These are phyloP conservation scores for Scutellaria baicalensis DNA, from an alignment of 257 asterid species.

Conservation along the genomic window DNA sequence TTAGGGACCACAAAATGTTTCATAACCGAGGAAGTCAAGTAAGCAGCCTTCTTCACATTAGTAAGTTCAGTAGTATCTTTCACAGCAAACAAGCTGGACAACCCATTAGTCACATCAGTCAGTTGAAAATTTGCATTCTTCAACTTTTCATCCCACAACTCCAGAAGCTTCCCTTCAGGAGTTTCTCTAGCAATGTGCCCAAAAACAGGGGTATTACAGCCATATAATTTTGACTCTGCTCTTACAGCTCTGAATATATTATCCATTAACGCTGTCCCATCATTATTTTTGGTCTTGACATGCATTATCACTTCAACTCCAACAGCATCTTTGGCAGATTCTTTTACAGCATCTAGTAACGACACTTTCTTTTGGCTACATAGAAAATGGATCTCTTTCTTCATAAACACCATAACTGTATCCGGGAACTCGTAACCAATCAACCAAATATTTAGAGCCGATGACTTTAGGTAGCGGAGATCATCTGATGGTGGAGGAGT, in stretches of 20 bases:
- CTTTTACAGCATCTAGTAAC: constrained; percentile 31
- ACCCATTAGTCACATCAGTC: constrained; percentile 37
- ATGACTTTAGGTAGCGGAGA: constrained; percentile 42
- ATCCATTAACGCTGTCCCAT: constrained; percentile 37
- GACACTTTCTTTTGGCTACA: constrained; percentile 48
- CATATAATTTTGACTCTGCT: constrained; percentile 16
- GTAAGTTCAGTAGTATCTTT: constrained; percentile 42
- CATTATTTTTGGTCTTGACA: constrained; percentile 36
- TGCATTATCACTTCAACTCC: constrained; percentile 32
- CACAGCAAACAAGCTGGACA: constrained; percentile 47
- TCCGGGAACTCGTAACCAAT: constrained; percentile 52
- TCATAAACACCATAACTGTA: constrained; percentile 45
- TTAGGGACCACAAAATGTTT: constrained; percentile 46
- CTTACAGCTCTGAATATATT: constrained; percentile 24
- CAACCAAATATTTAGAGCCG: constrained; percentile 44
- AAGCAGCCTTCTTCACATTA: constrained; percentile 45
- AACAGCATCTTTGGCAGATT: constrained; percentile 32
- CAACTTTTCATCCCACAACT: constrained; percentile 43
- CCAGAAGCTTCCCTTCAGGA: constrained; percentile 47
- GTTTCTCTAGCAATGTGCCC: constrained; percentile 47
- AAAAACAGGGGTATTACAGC: constrained; percentile 18
- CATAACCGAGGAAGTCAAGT: constrained; percentile 43
- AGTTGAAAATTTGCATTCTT: constrained; percentile 26
- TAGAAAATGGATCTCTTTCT: constrained; percentile 34
- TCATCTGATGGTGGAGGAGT: constrained; percentile 55